Evolutionary conservation across 805 yeast species (phyloP).

Genomic region (Saccharomycopsis schoenii): DNA sequence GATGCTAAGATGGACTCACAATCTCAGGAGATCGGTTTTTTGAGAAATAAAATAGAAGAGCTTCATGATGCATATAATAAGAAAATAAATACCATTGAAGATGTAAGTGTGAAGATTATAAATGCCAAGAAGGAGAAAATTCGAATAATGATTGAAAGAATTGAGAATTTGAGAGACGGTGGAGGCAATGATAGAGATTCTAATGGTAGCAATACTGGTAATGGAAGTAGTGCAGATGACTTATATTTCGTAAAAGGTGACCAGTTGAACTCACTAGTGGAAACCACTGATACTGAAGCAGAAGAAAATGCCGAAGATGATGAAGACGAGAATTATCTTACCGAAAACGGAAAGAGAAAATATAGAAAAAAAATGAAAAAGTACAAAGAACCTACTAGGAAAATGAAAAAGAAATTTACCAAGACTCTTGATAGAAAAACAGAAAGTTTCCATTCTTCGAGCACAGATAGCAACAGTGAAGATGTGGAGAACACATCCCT

Average conservation of each 20-base stretch:
- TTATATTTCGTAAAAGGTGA: background rate
- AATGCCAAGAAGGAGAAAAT: slow-evolving; percentile 20
- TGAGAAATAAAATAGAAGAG: background rate
- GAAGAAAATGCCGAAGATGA: background rate
- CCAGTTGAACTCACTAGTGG: slow-evolving; percentile 6
- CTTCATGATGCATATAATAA: background rate
- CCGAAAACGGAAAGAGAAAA: background rate
- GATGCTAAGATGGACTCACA: background rate
- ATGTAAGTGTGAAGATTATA: slow-evolving; percentile 14
- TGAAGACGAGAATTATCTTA: background rate
- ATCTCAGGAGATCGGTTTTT: background rate
- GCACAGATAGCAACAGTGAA: background rate
- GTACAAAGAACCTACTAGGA: background rate
- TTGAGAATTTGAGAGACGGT: background rate
- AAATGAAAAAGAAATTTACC: background rate
- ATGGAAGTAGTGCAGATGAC: background rate
- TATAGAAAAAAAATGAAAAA: background rate
- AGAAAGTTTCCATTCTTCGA: background rate
- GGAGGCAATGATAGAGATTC: background rate
- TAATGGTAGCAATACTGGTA: background rate
- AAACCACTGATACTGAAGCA: slow-evolving; percentile 3
- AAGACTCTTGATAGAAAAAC: background rate
- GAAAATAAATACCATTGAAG: slow-evolving; percentile 10
- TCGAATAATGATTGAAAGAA: slow-evolving; percentile 17
- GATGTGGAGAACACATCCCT: background rate